Base-by-base conservation (phyloP, 805 yeast species). In the Wickerhamiella kurtzmanii region DNA sequence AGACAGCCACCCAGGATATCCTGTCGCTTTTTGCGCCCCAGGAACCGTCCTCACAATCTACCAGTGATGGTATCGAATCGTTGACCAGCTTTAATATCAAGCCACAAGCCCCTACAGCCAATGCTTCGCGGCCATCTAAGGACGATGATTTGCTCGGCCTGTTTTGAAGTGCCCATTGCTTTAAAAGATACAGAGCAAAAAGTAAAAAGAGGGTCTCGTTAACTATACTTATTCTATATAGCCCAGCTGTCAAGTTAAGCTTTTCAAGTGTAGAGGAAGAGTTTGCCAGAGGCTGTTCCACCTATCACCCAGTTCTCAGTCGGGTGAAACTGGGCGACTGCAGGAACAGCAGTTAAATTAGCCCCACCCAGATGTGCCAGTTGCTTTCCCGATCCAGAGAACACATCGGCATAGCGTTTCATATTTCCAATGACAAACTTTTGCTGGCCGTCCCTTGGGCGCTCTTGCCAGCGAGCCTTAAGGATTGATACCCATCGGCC, bases 401-500 rank as follows among this genome's bases (percentile, higher is more conserved):
- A 92, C 3, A 92, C 72, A 62, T 92, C 98, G 47, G 87, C 72
- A 43, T 76, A 84, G 51, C 92, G 71, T 54, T 82, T 85, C 98
- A 89, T 92, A 61, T 89, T 89, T 11, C 84, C 97, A 56, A 89
- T 89, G 16, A 81, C 83, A 63, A 92, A 86, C 58, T 89, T 87
- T 53, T 87, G 82, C 25, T 75, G 69, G 0, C 78, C 76, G 59
- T 86, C 95, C 4, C 55, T 59, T 0, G 95, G 94, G 28, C 71
- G 65, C 2, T 64, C 62, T 50, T 92, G 96, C 94, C 96, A 89
- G 58, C 78, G 74, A 0, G 96, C 79, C 56, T 89, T 86, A 48
- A 89, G 66, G 42, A 89, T 89, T 1, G 95, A 80, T 0, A 92
- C 95, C 98, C 98, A 89, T 53, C 95, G 71, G 0, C 98, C 98